These are phyloP conservation scores for Hordeum pubiflorum DNA, from an alignment of 202 grass and related monocot genomes.

Conservation along the genomic window DNA sequence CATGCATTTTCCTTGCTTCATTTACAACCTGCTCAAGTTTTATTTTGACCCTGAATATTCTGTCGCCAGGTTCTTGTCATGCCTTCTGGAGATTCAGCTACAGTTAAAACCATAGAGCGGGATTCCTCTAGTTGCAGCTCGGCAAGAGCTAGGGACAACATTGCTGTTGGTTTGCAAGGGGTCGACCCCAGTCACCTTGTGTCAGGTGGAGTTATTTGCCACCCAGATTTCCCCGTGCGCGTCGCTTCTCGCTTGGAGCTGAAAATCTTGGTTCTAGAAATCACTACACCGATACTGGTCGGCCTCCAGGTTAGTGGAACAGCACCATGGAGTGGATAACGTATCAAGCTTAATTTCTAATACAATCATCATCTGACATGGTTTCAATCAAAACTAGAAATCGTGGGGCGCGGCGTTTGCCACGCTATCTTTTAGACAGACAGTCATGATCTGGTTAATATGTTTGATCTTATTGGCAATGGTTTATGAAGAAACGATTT, in stretches of 20 bases:
- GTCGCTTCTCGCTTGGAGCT: constrained; percentile 54
- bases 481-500: too few species aligned
- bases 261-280: constrained; percentile 67
- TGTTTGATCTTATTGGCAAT: too few species aligned
- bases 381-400: too few species aligned
- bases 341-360: too few species aligned
- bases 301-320: constrained; percentile 67
- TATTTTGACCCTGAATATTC: too few species aligned
- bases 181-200: constrained; percentile 40
- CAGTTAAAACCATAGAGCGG: constrained; percentile 46
- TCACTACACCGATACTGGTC: constrained; percentile 46
- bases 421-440: too few species aligned
- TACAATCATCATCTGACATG: too few species aligned
- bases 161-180: constrained; percentile 59
- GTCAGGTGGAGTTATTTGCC: constrained; percentile 52
- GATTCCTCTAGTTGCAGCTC: constrained; percentile 40
- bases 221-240: constrained; percentile 50
- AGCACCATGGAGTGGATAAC: too few species aligned
- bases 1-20: too few species aligned
- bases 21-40: too few species aligned
- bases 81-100: constrained; percentile 51
- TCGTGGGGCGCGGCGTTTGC: too few species aligned
- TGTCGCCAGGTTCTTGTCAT: constrained; percentile 61
- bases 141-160: constrained; percentile 60
- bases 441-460: too few species aligned